Evolutionary conservation across 345 rosid species (phyloP).

Genomic region (Eucalyptus marginata): DNA sequence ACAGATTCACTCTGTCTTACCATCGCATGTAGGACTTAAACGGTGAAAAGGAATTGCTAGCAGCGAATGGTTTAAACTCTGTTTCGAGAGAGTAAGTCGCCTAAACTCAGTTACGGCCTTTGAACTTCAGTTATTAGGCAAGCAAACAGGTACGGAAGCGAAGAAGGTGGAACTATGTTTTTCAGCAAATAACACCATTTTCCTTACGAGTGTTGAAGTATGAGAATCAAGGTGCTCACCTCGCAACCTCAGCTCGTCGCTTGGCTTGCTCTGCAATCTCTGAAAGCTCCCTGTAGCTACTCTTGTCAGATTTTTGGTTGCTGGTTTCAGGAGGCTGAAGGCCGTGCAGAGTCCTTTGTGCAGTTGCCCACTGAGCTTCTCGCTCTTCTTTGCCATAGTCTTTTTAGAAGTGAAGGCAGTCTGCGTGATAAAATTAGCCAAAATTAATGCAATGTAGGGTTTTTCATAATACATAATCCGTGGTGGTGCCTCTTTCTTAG

Average conservation of each 20-base stretch:
- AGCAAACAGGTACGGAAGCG: too few species aligned
- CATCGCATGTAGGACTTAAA: too few species aligned
- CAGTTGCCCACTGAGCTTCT: slow-evolving; percentile 93
- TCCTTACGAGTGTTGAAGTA: too few species aligned
- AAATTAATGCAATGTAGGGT: not conserved
- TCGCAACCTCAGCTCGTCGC: slow-evolving; percentile 86
- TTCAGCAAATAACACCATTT: too few species aligned
- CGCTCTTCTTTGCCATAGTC: slow-evolving; percentile 82
- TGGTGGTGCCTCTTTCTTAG: too few species aligned
- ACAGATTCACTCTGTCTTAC: too few species aligned
- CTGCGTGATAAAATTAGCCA: slow-evolving; percentile 4
- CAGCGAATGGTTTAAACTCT: not conserved
- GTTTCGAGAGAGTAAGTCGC: not conserved
- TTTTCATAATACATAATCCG: not conserved
- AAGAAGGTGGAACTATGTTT: too few species aligned
- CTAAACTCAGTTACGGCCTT: too few species aligned
- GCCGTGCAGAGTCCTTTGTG: slow-evolving; percentile 84
- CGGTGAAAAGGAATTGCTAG: not conserved
- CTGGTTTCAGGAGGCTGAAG: slow-evolving; percentile 54
- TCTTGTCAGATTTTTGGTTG: slow-evolving; percentile 44
- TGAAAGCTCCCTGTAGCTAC: slow-evolving; percentile 62
- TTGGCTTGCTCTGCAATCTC: slow-evolving; percentile 97
- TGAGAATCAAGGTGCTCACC: slow-evolving; percentile 22
- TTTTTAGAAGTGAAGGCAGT: slow-evolving; percentile 82
- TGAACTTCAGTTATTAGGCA: too few species aligned